These are phyloP conservation scores for Chiua virens DNA, from an alignment of 768 basidiomycete species.

Conservation along the genomic window DNA sequence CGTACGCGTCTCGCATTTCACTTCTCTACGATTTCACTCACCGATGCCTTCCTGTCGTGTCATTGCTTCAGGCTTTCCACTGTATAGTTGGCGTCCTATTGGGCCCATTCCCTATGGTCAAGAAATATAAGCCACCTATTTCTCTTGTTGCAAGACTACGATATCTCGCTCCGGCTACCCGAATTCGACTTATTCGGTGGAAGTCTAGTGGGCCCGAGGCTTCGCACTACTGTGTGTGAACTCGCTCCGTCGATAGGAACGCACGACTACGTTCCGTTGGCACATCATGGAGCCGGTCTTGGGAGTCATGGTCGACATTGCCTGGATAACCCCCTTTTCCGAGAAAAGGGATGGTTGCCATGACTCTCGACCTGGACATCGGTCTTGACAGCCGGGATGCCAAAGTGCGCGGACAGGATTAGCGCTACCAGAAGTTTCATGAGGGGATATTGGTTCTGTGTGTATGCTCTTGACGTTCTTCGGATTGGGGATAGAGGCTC, in stretches of 20 bases:
- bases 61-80: too few species aligned
- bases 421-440: constrained; percentile 86
- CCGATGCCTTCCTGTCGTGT: too few species aligned
- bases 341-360: constrained; percentile 90
- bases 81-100: constrained; percentile 60
- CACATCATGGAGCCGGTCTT: too few species aligned
- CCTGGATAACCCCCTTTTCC: constrained; percentile 87
- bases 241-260: too few species aligned
- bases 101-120: constrained; percentile 63
- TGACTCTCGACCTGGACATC: constrained; percentile 89
- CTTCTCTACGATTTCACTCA: too few species aligned
- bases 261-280: too few species aligned
- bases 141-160: constrained; percentile 68
- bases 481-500: too few species aligned
- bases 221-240: constrained; percentile 48
- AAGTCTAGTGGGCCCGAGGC: constrained; percentile 68
- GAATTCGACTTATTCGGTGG: constrained; percentile 67
- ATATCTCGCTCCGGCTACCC: constrained; percentile 61
- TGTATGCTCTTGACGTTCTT: constrained; percentile 28
- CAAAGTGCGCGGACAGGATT: constrained; percentile 89
- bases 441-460: constrained; percentile 96
- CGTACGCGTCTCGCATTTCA: constrained; percentile 41
- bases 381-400: constrained; percentile 85
- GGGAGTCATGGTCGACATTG: constrained; percentile 93
- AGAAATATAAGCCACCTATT: constrained; percentile 68